These are phyloP conservation scores for Suillus alpinus DNA, from an alignment of 768 basidiomycete genomes.

Conservation along the genomic window DNA sequence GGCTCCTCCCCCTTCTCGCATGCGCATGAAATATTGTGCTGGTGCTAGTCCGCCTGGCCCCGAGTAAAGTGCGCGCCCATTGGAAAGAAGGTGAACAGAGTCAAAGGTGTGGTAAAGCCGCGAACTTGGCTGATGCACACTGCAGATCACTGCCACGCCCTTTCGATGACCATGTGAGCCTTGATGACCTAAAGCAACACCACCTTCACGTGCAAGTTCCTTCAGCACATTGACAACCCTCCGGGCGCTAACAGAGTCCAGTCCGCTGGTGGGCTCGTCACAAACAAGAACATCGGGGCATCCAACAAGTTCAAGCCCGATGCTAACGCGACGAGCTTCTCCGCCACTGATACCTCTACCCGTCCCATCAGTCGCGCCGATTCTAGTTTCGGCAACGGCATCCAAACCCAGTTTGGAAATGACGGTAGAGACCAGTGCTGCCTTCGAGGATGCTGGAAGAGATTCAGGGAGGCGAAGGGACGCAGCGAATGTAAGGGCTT, in stretches of 20 bases:
- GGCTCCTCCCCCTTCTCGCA: conserved; percentile 20
- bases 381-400: conserved; percentile 65
- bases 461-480: conserved; percentile 79
- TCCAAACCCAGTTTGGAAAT: conserved; percentile 78
- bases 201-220: conserved; percentile 58
- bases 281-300: conserved; percentile 81
- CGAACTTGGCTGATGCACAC: conserved; percentile 87
- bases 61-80: conserved; percentile 75
- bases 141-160: conserved; percentile 81
- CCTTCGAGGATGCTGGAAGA: conserved; percentile 59
- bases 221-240: conserved; percentile 77
- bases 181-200: conserved; percentile 19
- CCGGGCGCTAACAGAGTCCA: conserved; percentile 86
- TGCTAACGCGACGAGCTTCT: conserved; percentile 87
- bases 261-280: conserved; percentile 81
- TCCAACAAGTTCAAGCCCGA: conserved; percentile 85
- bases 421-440: conserved; percentile 62
- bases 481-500: conserved; percentile 83
- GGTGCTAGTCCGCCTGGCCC: conserved; percentile 76
- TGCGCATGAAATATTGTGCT: conserved; percentile 56
- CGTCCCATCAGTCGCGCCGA: conserved; percentile 63
- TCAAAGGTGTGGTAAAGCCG: conserved; percentile 86
- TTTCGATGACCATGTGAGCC: conserved; percentile 43
- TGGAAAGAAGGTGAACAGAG: conserved; percentile 71
- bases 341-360: conserved; percentile 87